A percentile compares a stretch with the other conserved stretches of the same genome.
These are phyloP conservation scores for Phytophthora kernoviae DNA, from an alignment of 352 stramenopile species.

Conservation along the genomic window DNA sequence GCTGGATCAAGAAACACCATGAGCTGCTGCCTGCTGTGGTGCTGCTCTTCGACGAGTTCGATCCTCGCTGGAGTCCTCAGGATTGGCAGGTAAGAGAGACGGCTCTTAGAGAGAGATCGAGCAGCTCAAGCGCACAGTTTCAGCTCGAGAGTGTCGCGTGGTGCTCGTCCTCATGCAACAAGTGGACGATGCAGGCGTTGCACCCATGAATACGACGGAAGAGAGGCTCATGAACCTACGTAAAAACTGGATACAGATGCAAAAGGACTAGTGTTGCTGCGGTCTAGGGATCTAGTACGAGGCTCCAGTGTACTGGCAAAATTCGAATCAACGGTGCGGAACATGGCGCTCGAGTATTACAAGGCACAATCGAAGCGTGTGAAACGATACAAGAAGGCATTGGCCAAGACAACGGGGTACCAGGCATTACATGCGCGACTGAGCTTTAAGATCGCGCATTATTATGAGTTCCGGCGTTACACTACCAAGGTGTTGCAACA, in stretches of 20 bases:
- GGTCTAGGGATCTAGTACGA: constrained; percentile 64
- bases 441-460: constrained; percentile 90
- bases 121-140: constrained; percentile 62
- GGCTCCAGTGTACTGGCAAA: constrained; percentile 68
- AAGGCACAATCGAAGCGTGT: constrained; percentile 87
- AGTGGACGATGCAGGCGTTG: constrained; percentile 67
- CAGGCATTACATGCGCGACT: constrained; percentile 70
- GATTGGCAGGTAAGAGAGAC: constrained; percentile 79
- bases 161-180: constrained; percentile 84
- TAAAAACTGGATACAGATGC: constrained; percentile 73
- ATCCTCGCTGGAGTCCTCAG: constrained; percentile 69
- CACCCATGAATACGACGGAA: constrained; percentile 70
- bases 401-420: constrained; percentile 61
- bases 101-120: constrained; percentile 78
- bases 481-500: constrained; percentile 87
- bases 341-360: constrained; percentile 88
- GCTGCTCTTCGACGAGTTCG: constrained; percentile 86
- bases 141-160: constrained; percentile 75
- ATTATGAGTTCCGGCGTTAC: constrained; percentile 88
- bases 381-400: constrained; percentile 86
- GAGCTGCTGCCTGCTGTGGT: constrained; percentile 79
- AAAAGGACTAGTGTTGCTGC: constrained; percentile 74
- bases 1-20: constrained; percentile 90
- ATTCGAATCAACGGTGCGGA: constrained; percentile 73
- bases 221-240: constrained; percentile 74